Evolutionary conservation across 257 asterid genomes (phyloP).

Genomic region (Solanum pennellii): DNA sequence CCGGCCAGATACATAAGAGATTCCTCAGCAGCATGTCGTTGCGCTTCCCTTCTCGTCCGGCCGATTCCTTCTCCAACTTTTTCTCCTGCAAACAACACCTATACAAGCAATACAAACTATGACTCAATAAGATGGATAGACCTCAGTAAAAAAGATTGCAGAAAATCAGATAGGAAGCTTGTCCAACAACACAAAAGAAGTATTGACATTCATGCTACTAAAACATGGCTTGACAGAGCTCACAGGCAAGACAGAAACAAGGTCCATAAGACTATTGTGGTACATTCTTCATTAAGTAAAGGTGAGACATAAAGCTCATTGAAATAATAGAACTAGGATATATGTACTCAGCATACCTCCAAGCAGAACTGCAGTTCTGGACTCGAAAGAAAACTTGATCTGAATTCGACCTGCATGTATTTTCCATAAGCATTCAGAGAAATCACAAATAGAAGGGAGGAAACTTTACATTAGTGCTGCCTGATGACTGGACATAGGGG

Average conservation of each 20-base stretch:
- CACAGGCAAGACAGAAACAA: neutral
- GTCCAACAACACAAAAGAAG: neutral
- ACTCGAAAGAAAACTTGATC: conserved; percentile 36
- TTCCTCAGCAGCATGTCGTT: conserved; percentile 61
- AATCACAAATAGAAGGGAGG: neutral
- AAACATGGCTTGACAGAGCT: neutral
- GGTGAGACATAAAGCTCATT: neutral
- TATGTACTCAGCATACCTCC: conserved; percentile 38
- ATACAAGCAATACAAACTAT: conserved; percentile 15
- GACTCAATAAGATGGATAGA: neutral
- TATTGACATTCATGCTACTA: neutral
- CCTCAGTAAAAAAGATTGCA: neutral
- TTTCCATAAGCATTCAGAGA: conserved; percentile 17
- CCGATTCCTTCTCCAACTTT: conserved; percentile 82
- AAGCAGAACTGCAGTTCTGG: conserved; percentile 47
- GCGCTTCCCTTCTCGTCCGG: conserved; percentile 91
- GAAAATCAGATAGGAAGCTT: neutral
- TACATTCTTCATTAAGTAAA: neutral
- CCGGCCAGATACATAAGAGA: conserved; percentile 84
- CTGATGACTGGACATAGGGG: neutral
- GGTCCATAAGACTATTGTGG: neutral
- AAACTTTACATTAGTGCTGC: neutral
- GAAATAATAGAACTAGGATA: neutral
- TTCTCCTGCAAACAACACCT: conserved; percentile 88
- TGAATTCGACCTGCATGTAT: conserved; percentile 75